These are phyloP conservation scores for Astragalus membranaceus DNA, from an alignment of 306 rosid genomes.

Conservation along the genomic window DNA sequence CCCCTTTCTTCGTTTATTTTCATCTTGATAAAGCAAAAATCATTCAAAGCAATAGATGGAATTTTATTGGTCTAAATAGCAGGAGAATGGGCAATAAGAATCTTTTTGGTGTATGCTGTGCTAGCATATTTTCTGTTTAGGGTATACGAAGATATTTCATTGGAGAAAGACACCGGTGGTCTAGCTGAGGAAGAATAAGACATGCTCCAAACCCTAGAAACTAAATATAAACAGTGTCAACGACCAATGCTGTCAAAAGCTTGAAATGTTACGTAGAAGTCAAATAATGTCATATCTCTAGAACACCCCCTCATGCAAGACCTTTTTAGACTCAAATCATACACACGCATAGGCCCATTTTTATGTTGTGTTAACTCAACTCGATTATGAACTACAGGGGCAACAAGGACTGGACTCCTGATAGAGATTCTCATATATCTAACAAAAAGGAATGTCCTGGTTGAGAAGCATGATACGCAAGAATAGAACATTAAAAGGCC, in stretches of 20 bases:
- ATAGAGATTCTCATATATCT: constrained; percentile 2
- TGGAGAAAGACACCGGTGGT: background rate
- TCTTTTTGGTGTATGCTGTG: background rate
- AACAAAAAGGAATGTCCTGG: constrained; percentile 15
- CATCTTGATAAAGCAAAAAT: background rate
- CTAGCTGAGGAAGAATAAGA: background rate
- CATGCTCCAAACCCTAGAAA: background rate
- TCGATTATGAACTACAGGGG: background rate
- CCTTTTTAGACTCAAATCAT: background rate
- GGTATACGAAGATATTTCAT: background rate
- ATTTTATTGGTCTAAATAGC: background rate
- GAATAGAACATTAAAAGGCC: background rate
- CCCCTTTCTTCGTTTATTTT: constrained; percentile 11
- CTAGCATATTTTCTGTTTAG: background rate
- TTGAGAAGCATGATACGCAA: constrained; percentile 5
- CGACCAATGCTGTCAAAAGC: background rate
- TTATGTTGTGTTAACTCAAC: background rate
- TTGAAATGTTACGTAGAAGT: background rate
- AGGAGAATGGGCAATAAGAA: background rate
- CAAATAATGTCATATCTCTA: background rate
- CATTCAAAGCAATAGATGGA: background rate
- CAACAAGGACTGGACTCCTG: constrained; percentile 1
- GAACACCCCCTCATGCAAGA: background rate
- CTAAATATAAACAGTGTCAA: background rate
- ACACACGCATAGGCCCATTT: background rate